Conservation (phyloP, 257 asterid genomes). For the Solanum appendiculatum region DNA sequence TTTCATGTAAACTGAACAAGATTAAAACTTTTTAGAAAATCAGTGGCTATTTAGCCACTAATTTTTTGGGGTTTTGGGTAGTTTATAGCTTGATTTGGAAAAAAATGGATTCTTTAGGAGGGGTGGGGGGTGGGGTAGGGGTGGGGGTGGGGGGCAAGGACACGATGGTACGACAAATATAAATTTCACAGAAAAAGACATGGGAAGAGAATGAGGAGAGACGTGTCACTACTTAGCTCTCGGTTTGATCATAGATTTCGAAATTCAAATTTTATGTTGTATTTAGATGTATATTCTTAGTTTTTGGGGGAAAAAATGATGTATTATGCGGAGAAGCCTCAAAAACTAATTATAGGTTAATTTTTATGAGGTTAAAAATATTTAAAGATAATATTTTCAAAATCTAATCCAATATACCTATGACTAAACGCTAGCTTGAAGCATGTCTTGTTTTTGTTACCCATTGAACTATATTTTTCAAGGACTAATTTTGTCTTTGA, state of each 20-base stretch:
- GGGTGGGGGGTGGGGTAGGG: accelerated
- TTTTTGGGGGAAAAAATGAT: no score
- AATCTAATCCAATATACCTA: no score
- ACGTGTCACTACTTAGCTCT: not conserved
- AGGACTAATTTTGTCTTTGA: not conserved
- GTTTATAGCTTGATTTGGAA: not conserved
- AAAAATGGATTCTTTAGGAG: not conserved
- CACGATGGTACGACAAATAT: not conserved
- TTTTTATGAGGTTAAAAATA: no score
- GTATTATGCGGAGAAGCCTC: not conserved
- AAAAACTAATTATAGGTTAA: no score
- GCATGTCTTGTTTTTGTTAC: not conserved
- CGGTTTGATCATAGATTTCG: not conserved
- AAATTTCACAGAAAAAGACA: not conserved
- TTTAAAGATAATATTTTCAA: no score
- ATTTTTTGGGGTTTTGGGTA: not conserved
- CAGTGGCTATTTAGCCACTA: not conserved
- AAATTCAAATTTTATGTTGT: not conserved
- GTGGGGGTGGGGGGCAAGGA: not conserved
- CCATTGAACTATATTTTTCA: not conserved
- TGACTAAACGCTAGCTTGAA: no score
- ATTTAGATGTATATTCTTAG: not conserved
- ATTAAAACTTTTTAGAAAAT: not conserved
- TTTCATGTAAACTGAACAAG: not conserved
- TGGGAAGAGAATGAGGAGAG: not conserved